phyloP scores from a whole-genome alignment of 2,329 filamentous ascomycete genomes.

The Hymenotorrendiella dingleyae region DNA sequence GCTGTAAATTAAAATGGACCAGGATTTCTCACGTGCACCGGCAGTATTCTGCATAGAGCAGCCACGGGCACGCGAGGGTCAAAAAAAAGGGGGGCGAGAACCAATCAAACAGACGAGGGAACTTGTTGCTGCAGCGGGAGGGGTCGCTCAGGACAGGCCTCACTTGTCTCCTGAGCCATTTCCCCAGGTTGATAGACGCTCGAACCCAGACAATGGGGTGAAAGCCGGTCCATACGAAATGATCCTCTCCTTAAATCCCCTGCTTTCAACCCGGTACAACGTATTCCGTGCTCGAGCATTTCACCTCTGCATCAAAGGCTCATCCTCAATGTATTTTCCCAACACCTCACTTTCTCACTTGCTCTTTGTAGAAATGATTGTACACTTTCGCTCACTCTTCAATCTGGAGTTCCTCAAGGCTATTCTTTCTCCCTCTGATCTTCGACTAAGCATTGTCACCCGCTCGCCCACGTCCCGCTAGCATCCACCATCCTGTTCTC shows the following conservation, averaged over 20 bases:
- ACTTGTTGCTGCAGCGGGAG: background rate
- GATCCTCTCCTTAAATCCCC: background rate
- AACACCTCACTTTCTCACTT: too few species aligned
- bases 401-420: background rate
- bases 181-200: conserved; percentile 2
- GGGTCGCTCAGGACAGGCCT: background rate
- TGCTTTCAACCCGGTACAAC: background rate
- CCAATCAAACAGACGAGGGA: background rate
- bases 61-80: background rate
- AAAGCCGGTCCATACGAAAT: background rate
- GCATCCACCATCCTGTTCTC: background rate
- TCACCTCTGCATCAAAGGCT: too few species aligned
- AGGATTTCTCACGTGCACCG: conserved; percentile 9
- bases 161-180: conserved; percentile 4
- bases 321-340: too few species aligned
- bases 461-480: background rate
- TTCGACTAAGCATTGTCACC: background rate
- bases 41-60: conserved; percentile 3
- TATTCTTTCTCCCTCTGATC: background rate
- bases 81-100: background rate
- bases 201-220: background rate
- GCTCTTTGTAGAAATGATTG: too few species aligned
- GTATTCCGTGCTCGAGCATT: background rate
- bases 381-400: background rate
- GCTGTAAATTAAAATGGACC: conserved; percentile 8